Conservation (phyloP, 495 filamentous ascomycete genomes). For the Choiromyces venosus region DNA sequence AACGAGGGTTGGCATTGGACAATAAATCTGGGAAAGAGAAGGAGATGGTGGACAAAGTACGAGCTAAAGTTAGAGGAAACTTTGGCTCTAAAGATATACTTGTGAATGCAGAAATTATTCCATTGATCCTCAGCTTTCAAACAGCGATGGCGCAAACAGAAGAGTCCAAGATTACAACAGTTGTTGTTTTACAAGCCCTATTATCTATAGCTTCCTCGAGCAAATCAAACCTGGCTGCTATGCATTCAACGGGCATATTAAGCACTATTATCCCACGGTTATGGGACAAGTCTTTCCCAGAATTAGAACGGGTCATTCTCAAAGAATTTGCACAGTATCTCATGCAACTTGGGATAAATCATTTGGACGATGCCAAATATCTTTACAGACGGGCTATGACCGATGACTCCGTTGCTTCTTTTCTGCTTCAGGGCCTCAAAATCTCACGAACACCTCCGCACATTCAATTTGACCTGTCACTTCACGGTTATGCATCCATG, state of each 20-base stretch:
- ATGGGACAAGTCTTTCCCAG: slow-evolving; percentile 52
- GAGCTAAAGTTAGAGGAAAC: slow-evolving; percentile 47
- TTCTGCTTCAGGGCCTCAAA: slow-evolving; percentile 67
- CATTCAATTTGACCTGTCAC: slow-evolving; percentile 88
- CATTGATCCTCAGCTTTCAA: slow-evolving; percentile 62
- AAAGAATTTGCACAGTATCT: slow-evolving; percentile 56
- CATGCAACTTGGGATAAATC: slow-evolving; percentile 64
- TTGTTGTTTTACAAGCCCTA: slow-evolving; percentile 56
- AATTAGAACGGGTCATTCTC: slow-evolving; percentile 54
- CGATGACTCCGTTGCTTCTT: slow-evolving; percentile 59
- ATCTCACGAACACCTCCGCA: slow-evolving; percentile 69
- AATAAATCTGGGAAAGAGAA: slow-evolving; percentile 19
- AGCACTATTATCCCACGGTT: slow-evolving; percentile 64
- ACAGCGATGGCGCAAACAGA: slow-evolving; percentile 51
- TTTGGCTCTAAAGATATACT: slow-evolving; percentile 54
- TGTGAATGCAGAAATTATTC: slow-evolving; percentile 60
- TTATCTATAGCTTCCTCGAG: slow-evolving; percentile 54
- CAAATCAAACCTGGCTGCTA: slow-evolving; percentile 64
- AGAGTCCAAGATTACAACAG: slow-evolving; percentile 50
- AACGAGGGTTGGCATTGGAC: slow-evolving; percentile 30
- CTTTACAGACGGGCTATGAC: slow-evolving; percentile 63
- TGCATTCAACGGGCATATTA: slow-evolving; percentile 73
- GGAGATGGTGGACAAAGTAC: slow-evolving; percentile 43
- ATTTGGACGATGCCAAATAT: slow-evolving; percentile 69
- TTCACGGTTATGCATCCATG: slow-evolving; percentile 79